Percentiles rank a stretch among this genome's conserved stretches.
Conservation (phyloP, 2,329 filamentous ascomycete species). For the Verticillium nonalfalfae region DNA sequence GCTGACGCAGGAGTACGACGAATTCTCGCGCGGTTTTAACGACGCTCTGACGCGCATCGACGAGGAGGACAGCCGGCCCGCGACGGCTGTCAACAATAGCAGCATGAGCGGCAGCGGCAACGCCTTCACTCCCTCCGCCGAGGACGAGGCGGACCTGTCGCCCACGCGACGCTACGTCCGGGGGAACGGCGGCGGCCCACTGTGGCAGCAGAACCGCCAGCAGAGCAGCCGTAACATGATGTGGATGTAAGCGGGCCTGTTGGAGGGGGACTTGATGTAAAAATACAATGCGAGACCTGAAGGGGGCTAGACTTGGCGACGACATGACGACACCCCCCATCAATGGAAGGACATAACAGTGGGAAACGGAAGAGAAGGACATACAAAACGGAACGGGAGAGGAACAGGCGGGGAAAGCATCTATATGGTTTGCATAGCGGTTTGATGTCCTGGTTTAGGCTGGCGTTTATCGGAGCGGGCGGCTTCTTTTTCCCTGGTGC, state of each 20-base stretch:
- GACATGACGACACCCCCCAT: background rate
- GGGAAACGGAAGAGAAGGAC: background rate
- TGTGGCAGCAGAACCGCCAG: conserved; percentile 49
- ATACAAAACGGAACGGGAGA: no score
- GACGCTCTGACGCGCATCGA: conserved; percentile 30
- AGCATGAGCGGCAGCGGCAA: background rate
- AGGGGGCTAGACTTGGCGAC: background rate
- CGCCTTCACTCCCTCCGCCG: background rate
- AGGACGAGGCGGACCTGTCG: conserved; percentile 7
- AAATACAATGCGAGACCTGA: background rate
- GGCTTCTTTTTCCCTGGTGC: no score
- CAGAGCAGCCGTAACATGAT: conserved; percentile 37
- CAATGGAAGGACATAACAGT: background rate
- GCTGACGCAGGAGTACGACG: conserved; percentile 36
- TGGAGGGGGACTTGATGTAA: background rate
- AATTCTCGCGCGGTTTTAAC: conserved; percentile 36
- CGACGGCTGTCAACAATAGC: conserved; percentile 15
- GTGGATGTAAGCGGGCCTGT: conserved; percentile 27
- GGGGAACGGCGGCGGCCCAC: conserved; percentile 27
- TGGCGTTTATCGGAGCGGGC: no score
- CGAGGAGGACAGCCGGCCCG: conserved; percentile 29
- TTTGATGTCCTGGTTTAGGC: no score
- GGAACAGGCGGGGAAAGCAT: no score
- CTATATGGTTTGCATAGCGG: no score
- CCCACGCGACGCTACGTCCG: conserved; percentile 11